Evolutionary conservation across 257 asterid species (phyloP), one percentile per base, ranked within the genome.

Genomic region (Capsicum chinense): DNA sequence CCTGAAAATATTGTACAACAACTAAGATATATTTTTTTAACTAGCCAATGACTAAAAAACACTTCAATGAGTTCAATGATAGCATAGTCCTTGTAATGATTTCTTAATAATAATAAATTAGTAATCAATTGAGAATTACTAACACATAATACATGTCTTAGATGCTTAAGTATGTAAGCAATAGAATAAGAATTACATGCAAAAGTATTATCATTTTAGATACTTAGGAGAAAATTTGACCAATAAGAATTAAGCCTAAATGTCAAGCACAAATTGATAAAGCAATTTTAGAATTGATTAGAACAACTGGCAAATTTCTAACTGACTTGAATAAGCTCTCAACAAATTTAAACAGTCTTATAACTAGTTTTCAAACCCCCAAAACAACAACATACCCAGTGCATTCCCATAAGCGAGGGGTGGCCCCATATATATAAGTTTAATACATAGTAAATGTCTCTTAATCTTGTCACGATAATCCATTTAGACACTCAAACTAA

Each of bases 1-100:
- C 97, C 99, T 95, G 92, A 50, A 87, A 79, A 83, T 52, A 62
- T 26, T 47, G 58, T 47, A 69, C 12, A 68, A 39, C 57, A 42
- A 19, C 42, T 83, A 66, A 83, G 48, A 13, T 26, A 52, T 4
- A 1, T 76, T 54, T 76, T 26, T 4, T 54, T 26, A 54, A 35
- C 63, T 26, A 47, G 58, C 26, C 50, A 78, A 26, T 21, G 21
- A 33, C 33, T 15, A 78, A 59, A 26, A 26, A 0, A 17, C 10
- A 54, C 26, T 54, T 78, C 82, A 26, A 8, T 56, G 50, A 54
- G 26, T 33, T 54, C 64, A 54, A 33, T 78, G 50, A 33, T 76
- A 47, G 60, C 80, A 19, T 74, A 74, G 44, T 74, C 60, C 44
- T 74, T 50, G 63, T 76, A 21, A 26, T 4, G 21, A 21, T 50